Conservation (phyloP, 2,329 filamentous ascomycete genomes). For the Karstenula rhodostoma region DNA sequence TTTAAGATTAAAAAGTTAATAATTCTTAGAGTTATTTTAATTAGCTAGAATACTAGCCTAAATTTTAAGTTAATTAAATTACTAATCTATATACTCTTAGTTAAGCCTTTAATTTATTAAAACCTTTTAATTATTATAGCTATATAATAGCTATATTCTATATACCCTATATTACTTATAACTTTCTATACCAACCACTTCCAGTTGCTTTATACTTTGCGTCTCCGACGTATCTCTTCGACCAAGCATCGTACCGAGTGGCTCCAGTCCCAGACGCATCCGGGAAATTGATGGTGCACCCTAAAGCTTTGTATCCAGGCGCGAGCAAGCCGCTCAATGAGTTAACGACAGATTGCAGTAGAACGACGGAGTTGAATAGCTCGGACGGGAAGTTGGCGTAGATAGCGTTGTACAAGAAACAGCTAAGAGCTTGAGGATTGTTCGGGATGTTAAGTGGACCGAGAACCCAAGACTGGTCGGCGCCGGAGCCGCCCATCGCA, state of each 20-base stretch:
- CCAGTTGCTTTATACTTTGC: slow-evolving; percentile 26
- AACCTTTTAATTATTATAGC: too few species aligned
- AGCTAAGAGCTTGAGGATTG: slow-evolving; percentile 24
- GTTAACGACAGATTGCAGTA: slow-evolving; percentile 21
- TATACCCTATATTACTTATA: too few species aligned
- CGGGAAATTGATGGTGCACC: slow-evolving; percentile 24
- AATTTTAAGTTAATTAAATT: too few species aligned
- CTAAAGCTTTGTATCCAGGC: slow-evolving; percentile 26
- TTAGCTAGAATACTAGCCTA: too few species aligned
- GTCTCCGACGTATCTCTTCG: slow-evolving; percentile 22
- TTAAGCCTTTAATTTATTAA: too few species aligned
- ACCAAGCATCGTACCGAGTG: slow-evolving; percentile 17
- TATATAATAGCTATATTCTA: too few species aligned
- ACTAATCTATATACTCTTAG: too few species aligned
- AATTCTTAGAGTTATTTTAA: too few species aligned
- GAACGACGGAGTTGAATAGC: slow-evolving; percentile 21
- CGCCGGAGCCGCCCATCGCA: slow-evolving; percentile 25
- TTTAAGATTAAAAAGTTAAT: too few species aligned
- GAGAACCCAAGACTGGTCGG: slow-evolving; percentile 24
- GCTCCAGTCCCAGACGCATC: slow-evolving; percentile 17
- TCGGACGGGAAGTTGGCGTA: slow-evolving; percentile 30
- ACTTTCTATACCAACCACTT: slow-evolving; percentile 27
- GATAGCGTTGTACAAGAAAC: slow-evolving; percentile 30
- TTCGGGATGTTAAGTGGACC: slow-evolving; percentile 25
- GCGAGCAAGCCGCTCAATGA: slow-evolving; percentile 19